Conservation (phyloP, 441 rosid genomes). For the Populus hybrid region DNA sequence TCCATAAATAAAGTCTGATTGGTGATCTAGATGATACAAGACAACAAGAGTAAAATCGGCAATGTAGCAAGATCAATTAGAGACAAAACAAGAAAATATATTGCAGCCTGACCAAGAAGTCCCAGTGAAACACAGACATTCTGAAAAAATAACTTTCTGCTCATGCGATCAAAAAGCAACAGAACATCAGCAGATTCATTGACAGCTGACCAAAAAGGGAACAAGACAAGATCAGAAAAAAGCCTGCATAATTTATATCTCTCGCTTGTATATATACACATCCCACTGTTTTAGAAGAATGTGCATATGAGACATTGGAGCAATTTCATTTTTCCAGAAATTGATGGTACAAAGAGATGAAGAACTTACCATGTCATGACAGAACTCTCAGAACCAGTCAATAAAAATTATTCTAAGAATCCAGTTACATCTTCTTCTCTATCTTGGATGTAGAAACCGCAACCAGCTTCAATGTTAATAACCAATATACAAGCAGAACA, state of each 20-base stretch:
- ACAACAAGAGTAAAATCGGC: background rate
- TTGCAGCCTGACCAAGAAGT: slow-evolving; percentile 2
- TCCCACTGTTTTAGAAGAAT: background rate
- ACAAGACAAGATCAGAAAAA: slow-evolving; percentile 4
- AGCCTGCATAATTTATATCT: slow-evolving; percentile 12
- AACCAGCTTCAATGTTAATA: background rate
- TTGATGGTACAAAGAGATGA: slow-evolving; percentile 16
- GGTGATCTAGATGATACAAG: background rate
- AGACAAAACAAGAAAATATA: background rate
- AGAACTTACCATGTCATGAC: slow-evolving; percentile 19
- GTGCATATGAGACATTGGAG: slow-evolving; percentile 18
- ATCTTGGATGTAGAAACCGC: slow-evolving; percentile 13
- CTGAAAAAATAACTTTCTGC: background rate
- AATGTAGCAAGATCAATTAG: background rate
- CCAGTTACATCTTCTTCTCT: slow-evolving; percentile 7
- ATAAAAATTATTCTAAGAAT: slow-evolving; percentile 1
- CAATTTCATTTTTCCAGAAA: slow-evolving; percentile 11
- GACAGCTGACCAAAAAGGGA: background rate
- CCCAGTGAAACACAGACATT: background rate
- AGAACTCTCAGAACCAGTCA: slow-evolving; percentile 9
- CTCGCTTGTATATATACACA: slow-evolving; percentile 10
- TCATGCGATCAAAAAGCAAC: background rate
- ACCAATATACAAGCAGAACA: background rate
- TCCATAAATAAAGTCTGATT: background rate
- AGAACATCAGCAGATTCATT: background rate